A percentile compares a stretch with the other conserved stretches of the same genome.
phyloP scores from a whole-genome alignment of 257 asterid species.

The Datura wrightii region DNA sequence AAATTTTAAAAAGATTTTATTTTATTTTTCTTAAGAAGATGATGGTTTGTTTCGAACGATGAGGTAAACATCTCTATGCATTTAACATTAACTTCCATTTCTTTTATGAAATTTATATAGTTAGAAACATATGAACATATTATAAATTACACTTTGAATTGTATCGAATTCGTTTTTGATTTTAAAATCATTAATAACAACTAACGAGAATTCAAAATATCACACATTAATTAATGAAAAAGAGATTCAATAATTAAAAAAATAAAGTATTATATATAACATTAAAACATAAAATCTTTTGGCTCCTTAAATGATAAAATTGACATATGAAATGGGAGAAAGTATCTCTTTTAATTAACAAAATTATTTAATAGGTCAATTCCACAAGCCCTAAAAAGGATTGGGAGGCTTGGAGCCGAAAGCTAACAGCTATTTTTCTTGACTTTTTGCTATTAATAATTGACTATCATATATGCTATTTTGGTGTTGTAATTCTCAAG shows the following conservation, averaged over 20 bases:
- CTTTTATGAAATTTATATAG: not conserved
- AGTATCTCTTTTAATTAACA: not conserved
- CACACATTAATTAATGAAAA: too few species aligned
- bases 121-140: not conserved
- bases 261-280: not conserved
- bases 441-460: not conserved
- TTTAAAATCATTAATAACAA: too few species aligned
- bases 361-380: not conserved
- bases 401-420: constrained; percentile 20
- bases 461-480: not conserved
- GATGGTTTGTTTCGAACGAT: not conserved
- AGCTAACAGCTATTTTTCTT: constrained; percentile 11
- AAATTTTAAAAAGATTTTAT: too few species aligned
- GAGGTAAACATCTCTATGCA: not conserved
- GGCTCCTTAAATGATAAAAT: not conserved
- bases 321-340: not conserved
- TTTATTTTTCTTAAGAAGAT: not conserved
- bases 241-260: too few species aligned
- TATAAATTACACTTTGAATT: not conserved
- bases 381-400: not conserved
- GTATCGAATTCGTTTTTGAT: too few species aligned
- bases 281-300: not conserved
- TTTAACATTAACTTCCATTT: not conserved
- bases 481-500: not conserved
- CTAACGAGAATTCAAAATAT: too few species aligned